Evolutionary conservation across 345 rosid species (phyloP), one percentile per base, ranked within the genome.

Genomic region (Anacardium occidentale): DNA sequence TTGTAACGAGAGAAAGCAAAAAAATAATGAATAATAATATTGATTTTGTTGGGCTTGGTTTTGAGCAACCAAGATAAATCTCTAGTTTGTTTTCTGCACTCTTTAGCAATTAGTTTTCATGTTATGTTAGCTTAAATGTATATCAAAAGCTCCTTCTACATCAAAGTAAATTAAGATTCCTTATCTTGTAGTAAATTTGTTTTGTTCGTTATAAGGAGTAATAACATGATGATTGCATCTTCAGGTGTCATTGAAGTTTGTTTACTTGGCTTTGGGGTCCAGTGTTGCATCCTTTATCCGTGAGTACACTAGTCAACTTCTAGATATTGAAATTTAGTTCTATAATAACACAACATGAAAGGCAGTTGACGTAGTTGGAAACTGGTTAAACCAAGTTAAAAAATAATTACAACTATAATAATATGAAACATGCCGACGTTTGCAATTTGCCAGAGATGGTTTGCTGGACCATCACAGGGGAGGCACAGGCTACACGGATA

Each of bases 401-500:
- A 13, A 14, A 50, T 14, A 50, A 50, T 4, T 50, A 37, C 32
- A 29, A 29, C 7, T 37, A 5, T 7, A 37, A 37, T 37, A 37
- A 37, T 3, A 50, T 14, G 20, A 50, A 50, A 57, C 25, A 15
- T 71, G 26, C 7, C 37, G 5, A 7, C 54, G 42, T 45, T 67
- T 40, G 1, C 13, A 71, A 5, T 48, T 79, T 75, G 11, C 29
- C 82, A 87, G 96, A 90, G 87, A 91, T 90, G 34, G 73, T 85
- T 79, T 85, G 93, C 71, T 90, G 97, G 96, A 92, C 90, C 88
- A 83, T 88, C 58, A 84, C 89, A 7, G 95, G 86, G 14, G 91
- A 88, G 70, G 81, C 91, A 72, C 95, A 91, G 73, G 89, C 90
- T 5, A 77, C 87, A 11, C 52, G 89, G 50, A 87, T 91, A 77